phyloP scores from a whole-genome alignment of 257 asterid genomes.

The Solanum appendiculatum region DNA sequence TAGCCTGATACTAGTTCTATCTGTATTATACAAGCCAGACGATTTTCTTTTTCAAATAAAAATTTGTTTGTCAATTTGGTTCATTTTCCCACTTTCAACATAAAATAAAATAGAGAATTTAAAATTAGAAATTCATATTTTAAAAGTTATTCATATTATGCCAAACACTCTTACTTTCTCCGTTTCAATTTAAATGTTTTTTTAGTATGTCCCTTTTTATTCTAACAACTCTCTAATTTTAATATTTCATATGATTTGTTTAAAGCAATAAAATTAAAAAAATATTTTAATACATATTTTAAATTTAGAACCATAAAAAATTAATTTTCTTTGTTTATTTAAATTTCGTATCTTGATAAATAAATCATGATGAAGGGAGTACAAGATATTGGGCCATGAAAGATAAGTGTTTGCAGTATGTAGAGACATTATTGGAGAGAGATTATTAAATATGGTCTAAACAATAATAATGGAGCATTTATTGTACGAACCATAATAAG shows the following conservation, averaged over 20 bases:
- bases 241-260: no score
- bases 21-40: not conserved
- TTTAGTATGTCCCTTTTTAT: no score
- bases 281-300: no score
- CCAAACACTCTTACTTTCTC: not conserved
- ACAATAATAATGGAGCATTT: not conserved
- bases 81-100: not conserved
- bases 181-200: not conserved
- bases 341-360: not conserved
- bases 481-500: not conserved
- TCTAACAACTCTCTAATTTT: not conserved
- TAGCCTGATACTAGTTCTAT: not conserved
- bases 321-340: no score
- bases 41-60: not conserved
- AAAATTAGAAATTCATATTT: not conserved
- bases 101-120: not conserved
- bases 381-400: not conserved
- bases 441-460: not conserved
- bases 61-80: not conserved
- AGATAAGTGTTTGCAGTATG: not conserved
- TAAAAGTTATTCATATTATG: not conserved
- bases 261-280: no score
- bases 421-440: not conserved
- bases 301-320: no score
- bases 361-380: not conserved